Base-by-base conservation (phyloP, 805 yeast genomes). In the Cyberlindnera euphorbiae region DNA sequence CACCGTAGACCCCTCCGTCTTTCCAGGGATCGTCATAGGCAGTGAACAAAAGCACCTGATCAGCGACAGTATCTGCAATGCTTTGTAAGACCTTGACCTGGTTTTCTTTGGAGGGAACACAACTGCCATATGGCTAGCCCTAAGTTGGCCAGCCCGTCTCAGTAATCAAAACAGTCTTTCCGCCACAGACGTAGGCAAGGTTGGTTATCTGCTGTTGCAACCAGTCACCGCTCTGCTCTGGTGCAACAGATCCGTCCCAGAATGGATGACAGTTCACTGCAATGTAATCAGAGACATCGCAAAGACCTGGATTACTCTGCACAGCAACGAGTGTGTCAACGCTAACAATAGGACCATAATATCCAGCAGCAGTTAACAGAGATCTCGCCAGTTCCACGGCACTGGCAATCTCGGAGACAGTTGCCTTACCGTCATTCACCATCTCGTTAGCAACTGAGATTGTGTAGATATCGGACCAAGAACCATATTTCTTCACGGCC, bases 71-170 rank as follows among this genome's bases (percentile, higher is more conserved):
- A 5, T 60, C 52, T 9, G 27, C 24, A 17, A 79, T 73, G 38
- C 76, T 62, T 42, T 69, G 55, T 30, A 79, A 51, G 10, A 82
- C 81, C 9, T 64, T 45, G 17, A 61, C 53, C 58, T 79, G 84
- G 63, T 78, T 73, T 5, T 49, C 56, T 22, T 46, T 46, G 17
- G 79, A 72, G 30, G 84, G 83, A 25, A 77, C 77, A 46, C 79
- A 76, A 31, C 46, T 42, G 38, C 79, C 79, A 48, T 65, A 71
- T 38, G 69, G 50, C 44, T 64, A 56, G 52, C 86, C 85, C 49
- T 66, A 50, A 12, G 81, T 69, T 50, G 85, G 86, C 86, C 86
- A 79, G 27, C 86, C 86, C 33, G 82, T 71, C 61, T 79, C 86
- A 38, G 77, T 67, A 44, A 78, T 66, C 44, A 77, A 57, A 11